phyloP scores from a whole-genome alignment of 1,284 basidiomycete genomes.

The Leccinum ponderosum region DNA sequence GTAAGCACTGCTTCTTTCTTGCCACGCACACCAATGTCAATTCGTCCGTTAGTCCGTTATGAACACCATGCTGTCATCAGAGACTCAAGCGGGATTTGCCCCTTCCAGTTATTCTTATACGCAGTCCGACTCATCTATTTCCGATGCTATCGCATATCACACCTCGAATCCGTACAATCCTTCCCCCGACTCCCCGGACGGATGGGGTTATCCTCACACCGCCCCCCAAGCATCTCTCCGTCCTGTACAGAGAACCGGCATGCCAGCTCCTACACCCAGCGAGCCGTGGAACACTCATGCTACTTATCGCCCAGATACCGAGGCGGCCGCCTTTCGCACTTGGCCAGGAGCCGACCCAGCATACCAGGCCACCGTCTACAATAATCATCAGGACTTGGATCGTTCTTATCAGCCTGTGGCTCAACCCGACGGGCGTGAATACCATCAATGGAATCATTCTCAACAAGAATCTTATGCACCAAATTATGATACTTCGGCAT shows the following conservation, averaged over 20 bases:
- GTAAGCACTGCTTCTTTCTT: slow-evolving; percentile 17
- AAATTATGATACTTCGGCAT: slow-evolving; percentile 23
- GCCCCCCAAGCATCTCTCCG: slow-evolving; percentile 46
- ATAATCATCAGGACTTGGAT: slow-evolving; percentile 26
- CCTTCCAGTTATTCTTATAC: slow-evolving; percentile 44
- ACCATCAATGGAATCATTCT: slow-evolving; percentile 31
- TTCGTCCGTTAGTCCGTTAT: slow-evolving; percentile 33
- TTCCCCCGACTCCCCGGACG: slow-evolving; percentile 41
- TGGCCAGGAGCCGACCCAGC: slow-evolving; percentile 40
- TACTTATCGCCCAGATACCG: slow-evolving; percentile 34
- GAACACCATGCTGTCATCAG: slow-evolving; percentile 39
- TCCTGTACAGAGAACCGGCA: slow-evolving; percentile 22
- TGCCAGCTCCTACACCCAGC: slow-evolving; percentile 22
- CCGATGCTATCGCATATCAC: slow-evolving; percentile 36
- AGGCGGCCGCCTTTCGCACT: slow-evolving; percentile 37
- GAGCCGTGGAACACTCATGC: slow-evolving; percentile 28
- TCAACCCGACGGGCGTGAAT: slow-evolving; percentile 35
- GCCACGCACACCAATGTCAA: neutral
- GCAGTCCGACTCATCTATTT: slow-evolving; percentile 30
- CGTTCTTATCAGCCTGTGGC: slow-evolving; percentile 29
- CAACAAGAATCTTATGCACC: slow-evolving; percentile 37
- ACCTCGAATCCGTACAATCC: slow-evolving; percentile 26
- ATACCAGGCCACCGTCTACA: slow-evolving; percentile 32
- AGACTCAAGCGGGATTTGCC: slow-evolving; percentile 40
- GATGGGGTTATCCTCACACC: slow-evolving; percentile 56